phyloP scores from a whole-genome alignment of 371 early-diverging fungal genomes.

The Mucor indicus region DNA sequence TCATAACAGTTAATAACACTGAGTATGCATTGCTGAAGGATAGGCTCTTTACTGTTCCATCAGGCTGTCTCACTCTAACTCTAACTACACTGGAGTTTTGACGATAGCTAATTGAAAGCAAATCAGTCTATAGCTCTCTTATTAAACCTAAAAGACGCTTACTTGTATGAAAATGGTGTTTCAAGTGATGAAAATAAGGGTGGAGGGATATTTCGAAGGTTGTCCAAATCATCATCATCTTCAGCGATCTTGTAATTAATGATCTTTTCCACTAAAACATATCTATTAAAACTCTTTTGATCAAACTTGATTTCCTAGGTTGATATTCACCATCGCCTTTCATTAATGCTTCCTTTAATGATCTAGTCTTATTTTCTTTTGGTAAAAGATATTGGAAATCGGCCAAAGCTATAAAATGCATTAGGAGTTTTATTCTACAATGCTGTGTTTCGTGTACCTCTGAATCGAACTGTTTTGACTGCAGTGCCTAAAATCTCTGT shows the following conservation, averaged over 20 bases:
- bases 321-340: conserved; percentile 43
- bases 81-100: conserved; percentile 46
- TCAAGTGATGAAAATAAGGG: conserved; percentile 53
- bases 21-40: not conserved
- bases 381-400: conserved; percentile 58
- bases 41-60: conserved; percentile 47
- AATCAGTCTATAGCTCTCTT: not conserved
- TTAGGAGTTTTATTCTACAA: no score
- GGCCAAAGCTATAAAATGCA: conserved; percentile 39
- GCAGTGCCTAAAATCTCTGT: conserved; percentile 49
- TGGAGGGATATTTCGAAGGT: conserved; percentile 42
- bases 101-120: conserved; percentile 31
- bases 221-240: conserved; percentile 24
- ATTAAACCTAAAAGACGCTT: not conserved
- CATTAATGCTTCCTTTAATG: conserved; percentile 34
- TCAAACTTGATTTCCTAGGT: no score
- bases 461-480: conserved; percentile 52
- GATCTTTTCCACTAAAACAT: conserved; percentile 28
- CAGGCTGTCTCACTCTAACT: conserved; percentile 44
- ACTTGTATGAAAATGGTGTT: conserved; percentile 46
- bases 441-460: conserved; percentile 22
- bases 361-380: conserved; percentile 31
- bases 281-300: no score
- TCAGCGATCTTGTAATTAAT: conserved; percentile 27
- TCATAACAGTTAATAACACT: not conserved